Base-by-base conservation (phyloP, 768 basidiomycete genomes). In the Xerocomellus dryophilus region DNA sequence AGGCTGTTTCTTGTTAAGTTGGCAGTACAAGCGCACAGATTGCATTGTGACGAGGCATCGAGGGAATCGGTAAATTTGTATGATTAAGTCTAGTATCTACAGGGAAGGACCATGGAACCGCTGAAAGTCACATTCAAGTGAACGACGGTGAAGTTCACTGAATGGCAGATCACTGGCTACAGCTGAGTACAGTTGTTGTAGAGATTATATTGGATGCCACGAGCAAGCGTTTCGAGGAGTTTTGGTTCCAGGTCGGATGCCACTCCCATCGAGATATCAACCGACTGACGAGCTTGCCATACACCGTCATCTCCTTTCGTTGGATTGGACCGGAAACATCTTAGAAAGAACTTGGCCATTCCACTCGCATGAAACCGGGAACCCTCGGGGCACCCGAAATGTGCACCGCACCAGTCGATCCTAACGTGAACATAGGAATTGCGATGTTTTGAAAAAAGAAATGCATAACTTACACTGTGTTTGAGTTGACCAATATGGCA, bases 321-420 rank as follows among this genome's bases (percentile, higher is more conserved):
- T 10, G 66, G 57, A 35, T 67, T 67, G 17, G 66, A 62, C 44
- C 47, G 52, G 43, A 67, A 69, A 18, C 61, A 56, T 29, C 67
- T 56, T 10, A 67, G 17, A 41, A 62, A 67, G 23, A 41, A 49
- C 23, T 60, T 69, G 21, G 23, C 29, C n/a, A 56, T 29, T 23
- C 63, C 61, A 20, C n/a, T 12, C 6, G 66, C 56, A 21, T 57
- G 50, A 29, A 62, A 65, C 42, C 52, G 56, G 8, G 63, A 56
- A n/a, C 53, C 47, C 29, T 65, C 54, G 4, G 57, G 50, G 50
- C 46, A 60, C 11, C 64, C 64, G 31, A 66, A 66, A 20, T 66
- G 51, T 12, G 50, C 55, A 23, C 53, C 38, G 12, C 53, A 42
- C 64, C 66, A 66, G 31, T 67, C 63, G 35, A 65, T 61, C 38